Evolutionary conservation across 1,139 yeast genomes (phyloP).

Genomic region (Nadsonia commutata): DNA sequence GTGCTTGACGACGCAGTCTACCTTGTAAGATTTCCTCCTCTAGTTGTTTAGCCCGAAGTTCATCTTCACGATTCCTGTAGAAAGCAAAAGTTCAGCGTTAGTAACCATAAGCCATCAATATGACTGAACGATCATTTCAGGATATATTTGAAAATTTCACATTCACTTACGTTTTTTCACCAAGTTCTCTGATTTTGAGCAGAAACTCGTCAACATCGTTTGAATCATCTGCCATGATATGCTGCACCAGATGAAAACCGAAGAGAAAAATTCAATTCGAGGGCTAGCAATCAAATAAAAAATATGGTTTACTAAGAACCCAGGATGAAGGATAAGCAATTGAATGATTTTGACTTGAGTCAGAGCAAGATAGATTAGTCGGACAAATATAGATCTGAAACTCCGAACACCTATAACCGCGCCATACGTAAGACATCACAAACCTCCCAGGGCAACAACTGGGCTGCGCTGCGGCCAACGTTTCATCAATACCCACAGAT

Average conservation of each 20-base stretch:
- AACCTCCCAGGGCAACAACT: conserved; percentile 5
- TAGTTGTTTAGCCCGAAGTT: conserved; percentile 20
- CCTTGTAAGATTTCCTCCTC: conserved; percentile 23
- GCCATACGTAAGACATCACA: conserved; percentile 2
- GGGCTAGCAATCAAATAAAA: conserved; percentile 1
- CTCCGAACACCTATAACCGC: not conserved
- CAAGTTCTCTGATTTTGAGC: conserved; percentile 22
- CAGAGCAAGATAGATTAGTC: not conserved
- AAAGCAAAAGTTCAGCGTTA: not conserved
- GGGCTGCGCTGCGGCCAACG: no score
- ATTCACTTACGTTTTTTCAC: conserved; percentile 19
- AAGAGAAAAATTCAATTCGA: conserved; percentile 1
- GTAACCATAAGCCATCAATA: not conserved
- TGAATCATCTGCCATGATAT: conserved; percentile 6
- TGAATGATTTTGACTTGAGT: not conserved
- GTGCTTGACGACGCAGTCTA: conserved; percentile 18
- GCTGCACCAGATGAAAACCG: conserved; percentile 5
- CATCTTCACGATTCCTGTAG: conserved; percentile 23
- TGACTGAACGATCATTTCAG: no score
- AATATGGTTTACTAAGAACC: conserved; percentile 1
- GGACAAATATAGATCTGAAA: not conserved
- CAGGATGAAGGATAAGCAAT: not conserved
- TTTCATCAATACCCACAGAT: no score
- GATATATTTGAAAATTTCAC: no score
- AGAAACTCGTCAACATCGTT: conserved; percentile 24